Evolutionary conservation across 257 asterid species (phyloP).

Genomic region (Plantago major): DNA sequence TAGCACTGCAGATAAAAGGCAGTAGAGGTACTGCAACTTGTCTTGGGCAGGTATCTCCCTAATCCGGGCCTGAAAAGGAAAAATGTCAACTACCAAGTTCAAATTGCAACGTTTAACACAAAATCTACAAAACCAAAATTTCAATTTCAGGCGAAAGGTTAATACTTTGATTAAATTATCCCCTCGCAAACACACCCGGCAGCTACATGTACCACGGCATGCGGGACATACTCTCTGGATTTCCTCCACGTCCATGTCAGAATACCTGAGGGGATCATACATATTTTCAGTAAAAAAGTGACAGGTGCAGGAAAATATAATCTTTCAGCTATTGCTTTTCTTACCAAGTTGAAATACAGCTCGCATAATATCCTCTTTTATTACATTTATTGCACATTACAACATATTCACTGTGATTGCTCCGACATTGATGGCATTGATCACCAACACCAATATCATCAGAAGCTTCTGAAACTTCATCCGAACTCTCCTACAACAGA

Average conservation of each 20-base stretch:
- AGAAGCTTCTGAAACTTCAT: constrained; percentile 69
- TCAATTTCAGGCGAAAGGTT: constrained; percentile 26
- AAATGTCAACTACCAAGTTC: constrained; percentile 17
- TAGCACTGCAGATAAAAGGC: constrained; percentile 85
- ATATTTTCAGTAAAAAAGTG: constrained; percentile 23
- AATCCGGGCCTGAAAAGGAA: constrained; percentile 58
- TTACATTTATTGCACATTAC: constrained; percentile 89
- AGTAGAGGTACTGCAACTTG: constrained; percentile 82
- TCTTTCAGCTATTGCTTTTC: constrained; percentile 19
- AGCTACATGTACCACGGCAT: constrained; percentile 90
- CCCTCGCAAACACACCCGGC: constrained; percentile 87
- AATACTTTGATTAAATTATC: constrained; percentile 85
- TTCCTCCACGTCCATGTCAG: constrained; percentile 65
- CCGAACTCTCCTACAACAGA: constrained; percentile 61
- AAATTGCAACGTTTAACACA: constrained; percentile 10
- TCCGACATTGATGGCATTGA: constrained; percentile 92
- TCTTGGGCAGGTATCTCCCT: constrained; percentile 73
- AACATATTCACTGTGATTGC: constrained; percentile 48
- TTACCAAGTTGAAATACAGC: constrained; percentile 89
- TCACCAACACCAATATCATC: constrained; percentile 73
- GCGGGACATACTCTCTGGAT: constrained; percentile 88
- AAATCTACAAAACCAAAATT: constrained; percentile 15
- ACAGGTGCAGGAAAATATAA: constrained; percentile 7
- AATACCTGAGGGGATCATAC: constrained; percentile 56
- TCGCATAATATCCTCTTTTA: constrained; percentile 87